Evolutionary conservation across 2,329 filamentous ascomycete genomes (phyloP).

Genomic region (Helotiales sp.): DNA sequence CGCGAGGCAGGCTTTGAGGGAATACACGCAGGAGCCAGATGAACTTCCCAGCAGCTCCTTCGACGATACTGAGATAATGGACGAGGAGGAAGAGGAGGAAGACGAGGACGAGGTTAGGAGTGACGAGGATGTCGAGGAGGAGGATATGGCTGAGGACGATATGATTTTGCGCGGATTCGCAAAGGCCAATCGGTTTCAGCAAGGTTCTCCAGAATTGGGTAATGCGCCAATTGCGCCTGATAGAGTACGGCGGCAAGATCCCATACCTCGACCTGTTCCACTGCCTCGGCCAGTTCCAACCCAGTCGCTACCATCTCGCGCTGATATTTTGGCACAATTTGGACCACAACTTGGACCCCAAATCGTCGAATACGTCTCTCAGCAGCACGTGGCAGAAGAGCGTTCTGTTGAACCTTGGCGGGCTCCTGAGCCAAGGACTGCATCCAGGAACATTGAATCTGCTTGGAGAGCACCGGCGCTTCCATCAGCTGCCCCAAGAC

Average conservation of each 20-base stretch:
- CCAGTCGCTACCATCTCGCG: slow-evolving; percentile 33
- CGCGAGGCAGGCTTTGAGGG: slow-evolving; percentile 23
- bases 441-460: slow-evolving; percentile 37
- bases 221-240: not conserved
- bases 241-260: slow-evolving; percentile 7
- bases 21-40: slow-evolving; percentile 31
- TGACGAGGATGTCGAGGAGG: slow-evolving; percentile 40
- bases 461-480: slow-evolving; percentile 37
- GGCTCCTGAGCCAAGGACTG: slow-evolving; percentile 23
- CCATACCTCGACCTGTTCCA: not conserved
- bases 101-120: slow-evolving; percentile 38
- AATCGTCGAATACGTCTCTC: slow-evolving; percentile 38
- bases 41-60: slow-evolving; percentile 20
- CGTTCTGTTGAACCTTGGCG: slow-evolving; percentile 38
- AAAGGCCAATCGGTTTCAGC: slow-evolving; percentile 31
- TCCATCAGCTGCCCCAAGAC: slow-evolving; percentile 17
- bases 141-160: slow-evolving; percentile 42
- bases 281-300: not conserved
- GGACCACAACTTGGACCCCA: slow-evolving; percentile 39
- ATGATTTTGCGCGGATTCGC: slow-evolving; percentile 42
- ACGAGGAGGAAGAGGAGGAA: slow-evolving; percentile 38
- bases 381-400: slow-evolving; percentile 32
- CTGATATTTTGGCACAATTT: slow-evolving; percentile 40
- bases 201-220: slow-evolving; percentile 24
- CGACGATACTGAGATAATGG: slow-evolving; percentile 37